phyloP scores from a whole-genome alignment of 2,329 filamentous ascomycete species.

The Epicoccum nigrum region DNA sequence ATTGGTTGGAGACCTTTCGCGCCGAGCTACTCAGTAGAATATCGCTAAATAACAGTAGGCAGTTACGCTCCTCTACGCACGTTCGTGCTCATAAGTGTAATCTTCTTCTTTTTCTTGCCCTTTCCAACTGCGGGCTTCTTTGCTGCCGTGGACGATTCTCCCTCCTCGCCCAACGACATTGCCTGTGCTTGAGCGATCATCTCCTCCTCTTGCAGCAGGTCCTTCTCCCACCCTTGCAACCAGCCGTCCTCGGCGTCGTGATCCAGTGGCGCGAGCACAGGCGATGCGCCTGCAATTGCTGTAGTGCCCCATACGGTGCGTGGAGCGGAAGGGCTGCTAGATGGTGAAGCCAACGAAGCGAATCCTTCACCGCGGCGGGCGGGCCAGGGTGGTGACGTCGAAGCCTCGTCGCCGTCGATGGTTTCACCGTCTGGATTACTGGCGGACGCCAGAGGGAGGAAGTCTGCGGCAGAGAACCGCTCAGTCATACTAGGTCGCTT shows the following conservation, averaged over 20 bases:
- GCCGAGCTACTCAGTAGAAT: constrained; percentile 33
- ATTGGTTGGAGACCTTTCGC: constrained; percentile 31
- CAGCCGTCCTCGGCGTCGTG: constrained; percentile 74
- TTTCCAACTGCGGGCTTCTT: constrained; percentile 54
- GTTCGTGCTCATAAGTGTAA: constrained; percentile 71
- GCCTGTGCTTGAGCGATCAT: constrained; percentile 58
- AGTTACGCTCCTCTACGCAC: constrained; percentile 60
- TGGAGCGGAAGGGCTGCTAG: constrained; percentile 76
- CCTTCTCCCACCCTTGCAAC: constrained; percentile 81
- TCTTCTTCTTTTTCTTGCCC: constrained; percentile 72
- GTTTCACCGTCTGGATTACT: constrained; percentile 34
- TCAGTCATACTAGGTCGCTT: constrained; percentile 62
- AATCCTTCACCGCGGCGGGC: constrained; percentile 65
- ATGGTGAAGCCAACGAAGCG: constrained; percentile 74
- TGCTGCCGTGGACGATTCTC: constrained; percentile 6
- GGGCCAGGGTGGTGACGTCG: constrained; percentile 56
- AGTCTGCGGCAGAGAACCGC: constrained; percentile 58
- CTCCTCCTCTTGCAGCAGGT: constrained; percentile 67
- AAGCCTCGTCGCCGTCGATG: constrained; percentile 43
- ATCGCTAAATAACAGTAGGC: constrained; percentile 13
- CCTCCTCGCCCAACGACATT: constrained; percentile 41
- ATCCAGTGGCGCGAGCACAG: constrained; percentile 56
- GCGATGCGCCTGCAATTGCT: constrained; percentile 64
- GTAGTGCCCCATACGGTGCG: constrained; percentile 94
- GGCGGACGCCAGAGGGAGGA: constrained; percentile 47